These are phyloP conservation scores for Coemansia sp. DNA, from an alignment of 192 early-diverging fungal species.

Conservation along the genomic window DNA sequence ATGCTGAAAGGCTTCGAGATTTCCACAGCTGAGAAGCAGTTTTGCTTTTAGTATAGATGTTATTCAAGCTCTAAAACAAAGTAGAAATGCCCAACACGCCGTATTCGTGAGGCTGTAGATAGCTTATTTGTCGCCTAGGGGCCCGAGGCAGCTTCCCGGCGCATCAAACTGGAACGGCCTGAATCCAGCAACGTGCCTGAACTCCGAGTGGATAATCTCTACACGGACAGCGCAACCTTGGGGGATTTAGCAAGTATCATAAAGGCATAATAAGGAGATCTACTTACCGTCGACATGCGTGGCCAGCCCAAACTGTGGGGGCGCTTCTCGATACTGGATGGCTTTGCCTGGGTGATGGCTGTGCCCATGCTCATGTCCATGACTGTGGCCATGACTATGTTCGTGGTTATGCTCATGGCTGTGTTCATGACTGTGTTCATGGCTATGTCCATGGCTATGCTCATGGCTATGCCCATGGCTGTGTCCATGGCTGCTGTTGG, in stretches of 20 bases:
- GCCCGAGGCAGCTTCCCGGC: slow-evolving; percentile 53
- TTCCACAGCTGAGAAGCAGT: no score
- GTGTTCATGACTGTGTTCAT: neutral
- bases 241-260: neutral
- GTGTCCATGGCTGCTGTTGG: slow-evolving; percentile 17
- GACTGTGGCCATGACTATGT: slow-evolving; percentile 2
- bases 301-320: slow-evolving; percentile 52
- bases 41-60: no score
- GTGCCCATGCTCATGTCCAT: no score
- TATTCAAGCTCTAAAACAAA: no score
- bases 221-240: slow-evolving; percentile 1
- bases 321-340: slow-evolving; percentile 43
- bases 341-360: slow-evolving; percentile 30
- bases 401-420: slow-evolving; percentile 21
- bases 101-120: no score
- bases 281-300: slow-evolving; percentile 49
- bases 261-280: neutral
- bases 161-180: slow-evolving; percentile 52
- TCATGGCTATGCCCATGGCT: slow-evolving; percentile 23
- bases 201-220: slow-evolving; percentile 52
- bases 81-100: no score
- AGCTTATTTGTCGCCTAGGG: slow-evolving; percentile 20
- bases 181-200: slow-evolving; percentile 50
- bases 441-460: slow-evolving; percentile 7
- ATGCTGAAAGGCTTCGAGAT: neutral